Evolutionary conservation across 805 yeast genomes (phyloP).

Genomic region (Zygosaccharomyces siamensis): DNA sequence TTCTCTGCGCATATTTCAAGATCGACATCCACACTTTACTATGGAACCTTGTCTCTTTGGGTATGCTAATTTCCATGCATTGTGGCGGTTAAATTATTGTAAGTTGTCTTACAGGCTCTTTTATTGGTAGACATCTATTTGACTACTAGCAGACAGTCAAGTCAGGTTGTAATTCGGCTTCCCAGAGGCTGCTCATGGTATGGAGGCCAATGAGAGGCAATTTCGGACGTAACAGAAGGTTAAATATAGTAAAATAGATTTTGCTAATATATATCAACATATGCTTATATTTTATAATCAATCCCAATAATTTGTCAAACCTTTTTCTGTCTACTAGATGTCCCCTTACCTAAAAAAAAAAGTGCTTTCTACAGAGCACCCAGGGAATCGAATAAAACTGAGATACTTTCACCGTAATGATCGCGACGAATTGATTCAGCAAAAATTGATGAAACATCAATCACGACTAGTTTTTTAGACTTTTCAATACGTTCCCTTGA

Average conservation of each 20-base stretch:
- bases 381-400: slow-evolving; percentile 85
- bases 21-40: slow-evolving; percentile 32
- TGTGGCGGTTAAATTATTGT: slow-evolving; percentile 66
- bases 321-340: background rate
- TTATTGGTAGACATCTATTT: slow-evolving; percentile 51
- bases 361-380: slow-evolving; percentile 39
- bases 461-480: slow-evolving; percentile 69
- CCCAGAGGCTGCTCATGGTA: slow-evolving; percentile 21
- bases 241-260: background rate
- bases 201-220: slow-evolving; percentile 32
- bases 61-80: slow-evolving; percentile 72
- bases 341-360: background rate
- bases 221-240: slow-evolving; percentile 20
- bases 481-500: slow-evolving; percentile 52
- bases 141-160: slow-evolving; percentile 41
- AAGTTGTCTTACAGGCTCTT: slow-evolving; percentile 56
- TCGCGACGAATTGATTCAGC: slow-evolving; percentile 99
- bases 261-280: background rate
- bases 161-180: background rate
- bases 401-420: slow-evolving; percentile 95
- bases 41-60: slow-evolving; percentile 59
- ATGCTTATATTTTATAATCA: background rate
- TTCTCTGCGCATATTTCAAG: too few relatives aligned
- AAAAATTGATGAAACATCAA: slow-evolving; percentile 90
- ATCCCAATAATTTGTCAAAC: background rate